A percentile compares a stretch with the other conserved stretches of the same genome.
Evolutionary conservation across 306 rosid species (phyloP).

Genomic region (Rosa chinensis): DNA sequence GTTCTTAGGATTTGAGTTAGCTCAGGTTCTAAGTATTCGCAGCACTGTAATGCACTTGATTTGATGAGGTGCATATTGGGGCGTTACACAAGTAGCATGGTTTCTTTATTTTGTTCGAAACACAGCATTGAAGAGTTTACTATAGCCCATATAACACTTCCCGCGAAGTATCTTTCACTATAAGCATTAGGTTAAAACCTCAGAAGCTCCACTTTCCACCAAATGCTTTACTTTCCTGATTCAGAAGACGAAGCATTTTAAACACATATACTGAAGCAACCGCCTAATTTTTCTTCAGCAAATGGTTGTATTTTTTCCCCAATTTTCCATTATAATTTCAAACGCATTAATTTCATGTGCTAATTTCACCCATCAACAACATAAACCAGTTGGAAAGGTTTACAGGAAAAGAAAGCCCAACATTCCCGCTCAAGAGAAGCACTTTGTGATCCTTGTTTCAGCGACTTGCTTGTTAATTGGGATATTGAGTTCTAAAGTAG

Average conservation of each 20-base stretch:
- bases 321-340: neutral
- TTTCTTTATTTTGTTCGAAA: too few species aligned
- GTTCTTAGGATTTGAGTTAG: too few species aligned
- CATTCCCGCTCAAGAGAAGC: conserved; percentile 43
- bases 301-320: neutral
- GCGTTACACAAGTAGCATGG: too few species aligned
- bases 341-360: too few species aligned
- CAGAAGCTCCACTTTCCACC: too few species aligned
- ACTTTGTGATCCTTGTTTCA: conserved; percentile 63
- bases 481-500: neutral
- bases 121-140: too few species aligned
- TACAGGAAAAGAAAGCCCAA: neutral
- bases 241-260: neutral
- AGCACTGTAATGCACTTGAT: too few species aligned
- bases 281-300: too few species aligned
- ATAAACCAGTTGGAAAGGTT: neutral
- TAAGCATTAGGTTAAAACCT: too few species aligned
- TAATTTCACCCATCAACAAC: neutral
- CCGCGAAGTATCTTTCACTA: neutral
- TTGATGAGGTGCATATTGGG: too few species aligned
- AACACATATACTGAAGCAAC: too few species aligned
- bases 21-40: too few species aligned
- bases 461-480: conserved; percentile 42
- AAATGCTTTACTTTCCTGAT: neutral
- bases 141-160: neutral